Base-by-base conservation (phyloP, 1,284 basidiomycete species). In the Mycena sp. region DNA sequence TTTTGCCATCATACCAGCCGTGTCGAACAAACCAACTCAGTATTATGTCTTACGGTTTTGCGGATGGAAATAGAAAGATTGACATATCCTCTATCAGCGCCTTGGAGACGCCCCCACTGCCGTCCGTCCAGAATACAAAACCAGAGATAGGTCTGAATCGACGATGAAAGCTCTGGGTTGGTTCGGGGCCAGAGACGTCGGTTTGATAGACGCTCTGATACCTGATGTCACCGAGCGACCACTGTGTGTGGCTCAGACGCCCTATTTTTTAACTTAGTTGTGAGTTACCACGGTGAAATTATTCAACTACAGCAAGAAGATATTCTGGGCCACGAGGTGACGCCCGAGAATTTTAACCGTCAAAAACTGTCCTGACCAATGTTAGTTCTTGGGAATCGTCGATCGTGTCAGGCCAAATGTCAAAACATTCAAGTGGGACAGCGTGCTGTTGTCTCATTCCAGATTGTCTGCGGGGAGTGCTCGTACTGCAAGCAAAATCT, bases 401-500 rank as follows among this genome's bases (percentile, higher is more conserved):
- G 88, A 90, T 67, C 82, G 83, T 45, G 80, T 91, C 44, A 90
- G 91, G 0, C 82, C 85, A 0, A 85, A 82, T 58, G 87, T 92
- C 17, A 86, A 74, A 86, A 87, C 52, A 74, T 91, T 56, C 79
- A 83, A 38, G 65, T 78, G 6, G 90, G 91, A 16, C 85, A 93
- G 68, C 83, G 90, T 12, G 90, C 93, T 53, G 91, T 93, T 14
- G 85, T 86, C 0, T 88, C 87, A 0, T 94, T 93, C 85, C 90
- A 93, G 70, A 87, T 92, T 57, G 88, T 88, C 0, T 94, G 92
- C 70, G 92, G 92, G 6, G 80, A 87, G 44, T 94, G 92, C 77
- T 73, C 80, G 44, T 92, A 85, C 74, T 94, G 91, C 83, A 79
- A 92, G 74, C 76, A 91, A 71, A 90, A 91, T 69, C 78, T 90